Evolutionary conservation across 768 basidiomycete genomes (phyloP).

Genomic region (Pilatotrama ljubarskyi): DNA sequence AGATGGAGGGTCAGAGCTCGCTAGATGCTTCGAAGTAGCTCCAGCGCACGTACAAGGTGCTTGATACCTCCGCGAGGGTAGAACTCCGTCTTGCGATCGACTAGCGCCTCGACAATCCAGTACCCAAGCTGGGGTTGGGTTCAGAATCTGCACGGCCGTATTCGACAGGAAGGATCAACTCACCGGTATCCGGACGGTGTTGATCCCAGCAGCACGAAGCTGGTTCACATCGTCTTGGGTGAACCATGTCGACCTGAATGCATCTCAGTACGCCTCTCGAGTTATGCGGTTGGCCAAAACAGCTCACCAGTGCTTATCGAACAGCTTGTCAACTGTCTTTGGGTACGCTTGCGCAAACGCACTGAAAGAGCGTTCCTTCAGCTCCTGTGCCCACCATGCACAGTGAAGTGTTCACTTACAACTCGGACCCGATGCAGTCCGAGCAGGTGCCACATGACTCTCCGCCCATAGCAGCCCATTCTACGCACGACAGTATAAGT

Average conservation of each 20-base stretch:
- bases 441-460: slow-evolving; percentile 58
- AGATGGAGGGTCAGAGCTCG: too few species aligned
- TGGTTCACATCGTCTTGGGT: slow-evolving; percentile 57
- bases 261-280: not conserved
- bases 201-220: slow-evolving; percentile 58
- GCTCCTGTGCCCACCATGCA: not conserved
- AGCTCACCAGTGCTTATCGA: slow-evolving; percentile 63
- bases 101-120: slow-evolving; percentile 78
- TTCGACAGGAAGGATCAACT: slow-evolving; percentile 23
- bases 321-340: slow-evolving; percentile 53
- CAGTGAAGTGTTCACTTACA: slow-evolving; percentile 40
- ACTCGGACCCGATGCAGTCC: slow-evolving; percentile 66
- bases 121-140: slow-evolving; percentile 60
- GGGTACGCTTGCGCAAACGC: slow-evolving; percentile 63
- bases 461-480: slow-evolving; percentile 77
- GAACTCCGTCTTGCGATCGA: slow-evolving; percentile 58
- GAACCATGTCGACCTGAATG: slow-evolving; percentile 67
- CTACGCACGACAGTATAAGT: slow-evolving; percentile 33
- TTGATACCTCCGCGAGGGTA: slow-evolving; percentile 70
- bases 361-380: slow-evolving; percentile 33
- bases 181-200: slow-evolving; percentile 78
- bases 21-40: too few species aligned
- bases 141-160: not conserved
- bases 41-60: slow-evolving; percentile 50
- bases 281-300: not conserved